Conservation (phyloP, 805 yeast genomes). For the Dipodascopsis tothii region DNA sequence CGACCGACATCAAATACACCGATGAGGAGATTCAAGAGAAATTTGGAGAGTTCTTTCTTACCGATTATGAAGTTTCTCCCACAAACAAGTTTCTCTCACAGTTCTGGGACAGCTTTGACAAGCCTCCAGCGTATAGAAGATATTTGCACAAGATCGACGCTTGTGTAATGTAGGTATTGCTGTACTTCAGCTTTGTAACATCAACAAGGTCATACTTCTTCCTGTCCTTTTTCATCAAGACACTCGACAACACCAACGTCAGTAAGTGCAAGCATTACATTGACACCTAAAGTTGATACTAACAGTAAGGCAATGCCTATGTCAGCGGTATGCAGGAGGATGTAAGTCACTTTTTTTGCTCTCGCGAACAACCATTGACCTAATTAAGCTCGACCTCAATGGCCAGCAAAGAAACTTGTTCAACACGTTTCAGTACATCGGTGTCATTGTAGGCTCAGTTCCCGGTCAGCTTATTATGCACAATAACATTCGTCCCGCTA, state of each 20-base stretch:
- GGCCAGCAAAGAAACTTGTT: conserved; percentile 25
- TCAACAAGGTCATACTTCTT: conserved; percentile 3
- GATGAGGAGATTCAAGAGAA: conserved; percentile 1
- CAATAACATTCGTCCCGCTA: no score
- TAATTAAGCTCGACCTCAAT: conserved; percentile 10
- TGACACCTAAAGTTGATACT: conserved; percentile 7
- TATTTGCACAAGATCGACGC: conserved; percentile 5
- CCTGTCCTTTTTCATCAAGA: conserved; percentile 5
- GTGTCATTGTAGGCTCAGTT: conserved; percentile 29
- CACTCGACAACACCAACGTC: conserved; percentile 6
- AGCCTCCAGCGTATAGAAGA: conserved; percentile 3
- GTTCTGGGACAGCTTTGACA: conserved; percentile 8
- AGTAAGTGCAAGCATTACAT: not conserved
- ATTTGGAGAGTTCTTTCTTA: conserved; percentile 1
- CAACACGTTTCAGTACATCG: conserved; percentile 24
- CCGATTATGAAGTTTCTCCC: not conserved
- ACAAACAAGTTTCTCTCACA: conserved; percentile 1
- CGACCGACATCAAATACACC: conserved; percentile 1
- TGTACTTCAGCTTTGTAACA: no score
- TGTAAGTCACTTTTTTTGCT: conserved; percentile 1
- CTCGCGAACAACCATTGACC: not conserved
- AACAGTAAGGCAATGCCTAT: conserved; percentile 36
- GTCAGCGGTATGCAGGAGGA: conserved; percentile 37
- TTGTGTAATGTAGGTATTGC: conserved; percentile 2
- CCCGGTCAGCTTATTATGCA: conserved; percentile 32